phyloP scores from a whole-genome alignment of 2,329 filamentous ascomycete genomes.

The Pestalotiopsis sp. region DNA sequence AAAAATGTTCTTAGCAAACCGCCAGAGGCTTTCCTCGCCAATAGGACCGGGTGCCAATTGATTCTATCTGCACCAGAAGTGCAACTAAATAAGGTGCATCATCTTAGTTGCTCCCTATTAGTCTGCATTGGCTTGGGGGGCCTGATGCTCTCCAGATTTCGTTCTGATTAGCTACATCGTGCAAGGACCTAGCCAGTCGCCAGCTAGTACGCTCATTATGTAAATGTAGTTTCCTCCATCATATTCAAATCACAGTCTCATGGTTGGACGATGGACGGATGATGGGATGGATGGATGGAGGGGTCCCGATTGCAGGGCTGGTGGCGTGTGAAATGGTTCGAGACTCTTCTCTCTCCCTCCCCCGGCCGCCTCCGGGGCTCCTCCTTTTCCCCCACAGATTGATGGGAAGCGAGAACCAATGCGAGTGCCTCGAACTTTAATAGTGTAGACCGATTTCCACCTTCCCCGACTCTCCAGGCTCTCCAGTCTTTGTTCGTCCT shows the following conservation, averaged over 20 bases:
- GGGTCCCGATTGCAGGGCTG: too few species aligned
- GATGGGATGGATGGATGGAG: too few species aligned
- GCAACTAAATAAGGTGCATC: not conserved
- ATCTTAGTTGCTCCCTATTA: not conserved
- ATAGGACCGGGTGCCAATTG: not conserved
- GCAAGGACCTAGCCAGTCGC: too few species aligned
- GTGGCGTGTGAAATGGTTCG: too few species aligned
- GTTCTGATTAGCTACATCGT: not conserved
- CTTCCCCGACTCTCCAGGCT: not conserved
- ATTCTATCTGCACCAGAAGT: not conserved
- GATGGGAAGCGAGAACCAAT: not conserved
- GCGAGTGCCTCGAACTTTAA: not conserved
- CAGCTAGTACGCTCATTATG: too few species aligned
- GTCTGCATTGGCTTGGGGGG: too few species aligned
- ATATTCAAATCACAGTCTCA: too few species aligned
- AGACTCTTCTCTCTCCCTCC: not conserved
- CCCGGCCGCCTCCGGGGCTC: not conserved
- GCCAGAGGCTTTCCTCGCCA: not conserved
- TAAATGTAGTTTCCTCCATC: too few species aligned
- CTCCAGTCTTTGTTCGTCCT: not conserved
- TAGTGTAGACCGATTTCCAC: not conserved
- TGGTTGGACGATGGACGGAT: too few species aligned
- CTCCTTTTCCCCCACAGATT: not conserved
- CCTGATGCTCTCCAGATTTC: not conserved
- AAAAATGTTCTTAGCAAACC: not conserved